Evolutionary conservation across 257 asterid genomes (phyloP), one percentile per base, ranked within the genome.

Genomic region (Solanum medicagineum): DNA sequence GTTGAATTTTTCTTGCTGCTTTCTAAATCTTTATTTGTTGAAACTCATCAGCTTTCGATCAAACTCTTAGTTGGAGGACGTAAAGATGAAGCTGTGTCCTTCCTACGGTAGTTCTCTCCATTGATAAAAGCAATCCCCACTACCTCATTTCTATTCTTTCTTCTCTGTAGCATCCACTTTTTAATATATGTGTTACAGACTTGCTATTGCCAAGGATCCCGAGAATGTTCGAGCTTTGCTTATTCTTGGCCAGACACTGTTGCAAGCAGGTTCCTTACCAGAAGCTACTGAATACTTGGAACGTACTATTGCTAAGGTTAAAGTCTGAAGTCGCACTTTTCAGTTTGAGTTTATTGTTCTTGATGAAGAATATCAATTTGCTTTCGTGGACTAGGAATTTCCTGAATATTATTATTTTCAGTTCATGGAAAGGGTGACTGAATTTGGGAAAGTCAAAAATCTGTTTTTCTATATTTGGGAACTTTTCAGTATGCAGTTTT

Each of bases 121-220:
- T 26, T 5, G 26, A 77, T 77, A 77, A 77, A 77, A 77, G 63
- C 63, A 49, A 75, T 75, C 62, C 82, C 22, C 63, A 77, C 14
- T 6, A 2, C 22, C 22, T 77, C 10, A 51, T 24, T 77, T 24
- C 60, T 77, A 51, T 77, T 15, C 51, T 85, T 87, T 81, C 40
- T 60, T 80, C 42, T 15, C 45, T 26, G 45, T 75, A 77, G 47
- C 13, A 77, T 85, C 80, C 56, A 54, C 88, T 62, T 55, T 89
- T 73, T 81, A 49, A 84, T 87, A 87, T 87, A 85, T 20, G 70
- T 85, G 85, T 90, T 92, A 87, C 96, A 97, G 98, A 89, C 90
- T 95, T 88, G 97, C 97, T 88, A 93, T 94, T 84, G 92, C 90
- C 88, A 95, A 95, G 94, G 98, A 97, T 87, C 93, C 97, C 45